Base-by-base conservation (phyloP, 2,329 filamentous ascomycete species). In the Zarea fungicola region DNA sequence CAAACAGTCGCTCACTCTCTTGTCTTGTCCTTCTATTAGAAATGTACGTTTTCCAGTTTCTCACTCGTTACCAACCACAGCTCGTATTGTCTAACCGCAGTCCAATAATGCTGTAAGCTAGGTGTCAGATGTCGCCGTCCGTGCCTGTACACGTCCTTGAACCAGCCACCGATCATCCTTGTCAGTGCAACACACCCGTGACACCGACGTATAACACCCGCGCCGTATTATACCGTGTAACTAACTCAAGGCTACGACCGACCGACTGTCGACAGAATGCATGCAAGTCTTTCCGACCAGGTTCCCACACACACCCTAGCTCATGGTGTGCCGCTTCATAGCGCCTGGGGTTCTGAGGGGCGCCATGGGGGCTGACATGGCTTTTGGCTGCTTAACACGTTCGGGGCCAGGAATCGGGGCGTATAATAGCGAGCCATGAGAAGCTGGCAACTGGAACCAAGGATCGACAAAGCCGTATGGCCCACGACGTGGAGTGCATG, bases 401-500 rank as follows among this genome's bases (percentile, higher is more conserved):
- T 35, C 25, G 35, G 9, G 44, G 26, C 44, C n/a, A 6, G 14
- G 22, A 3, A 18, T 26, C 35, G 34, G 36, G 29, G 31, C 22
- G 46, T 35, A n/a, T n/a, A n/a, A n/a, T n/a, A 39, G 46, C 29
- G 31, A 36, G 22, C 46, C 18, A 36, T 22, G 29, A 18, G 5
- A 22, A 28, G 22, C 10, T 8, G n/a, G n/a, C n/a, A n/a, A n/a
- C n/a, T n/a, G n/a, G 37, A 22, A 16, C 28, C 6, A 28, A 29
- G 45, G 46, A 48, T 48, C 39, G 46, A 14, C 49, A 25, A 21
- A 32, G 34, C 29, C 43, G 29, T 40, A 39, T 42, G 26, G 37
- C 44, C 45, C 35, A 36, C 44, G 43, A 48, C 37, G 40, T 45
- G 40, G 41, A 45, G 50, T 49, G 54, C 53, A 56, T 56, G 54